Evolutionary conservation across 768 basidiomycete species (phyloP).

Genomic region (Filobasidium floriforme): DNA sequence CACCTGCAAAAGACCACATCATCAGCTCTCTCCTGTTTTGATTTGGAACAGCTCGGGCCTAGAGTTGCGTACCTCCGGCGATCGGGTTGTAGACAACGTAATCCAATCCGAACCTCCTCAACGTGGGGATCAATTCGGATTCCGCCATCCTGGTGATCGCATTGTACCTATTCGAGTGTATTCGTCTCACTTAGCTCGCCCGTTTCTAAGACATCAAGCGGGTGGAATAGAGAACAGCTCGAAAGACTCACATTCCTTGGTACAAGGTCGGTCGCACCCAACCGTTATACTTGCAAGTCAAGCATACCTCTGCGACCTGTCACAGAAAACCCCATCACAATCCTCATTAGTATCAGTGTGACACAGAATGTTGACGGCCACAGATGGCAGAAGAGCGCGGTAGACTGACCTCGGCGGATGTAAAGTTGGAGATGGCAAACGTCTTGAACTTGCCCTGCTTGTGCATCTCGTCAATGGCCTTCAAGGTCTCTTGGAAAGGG

Average conservation of each 20-base stretch:
- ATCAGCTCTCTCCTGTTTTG: background rate
- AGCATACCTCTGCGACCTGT: conserved; percentile 51
- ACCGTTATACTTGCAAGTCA: conserved; percentile 48
- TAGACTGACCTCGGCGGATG: conserved; percentile 45
- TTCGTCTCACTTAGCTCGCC: no score
- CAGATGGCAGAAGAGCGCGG: no score
- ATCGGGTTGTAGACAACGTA: conserved; percentile 42
- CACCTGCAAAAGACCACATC: background rate
- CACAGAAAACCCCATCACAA: no score
- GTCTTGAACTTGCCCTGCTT: conserved; percentile 54
- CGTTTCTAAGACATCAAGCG: background rate
- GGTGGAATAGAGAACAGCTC: background rate
- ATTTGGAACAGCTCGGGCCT: no score
- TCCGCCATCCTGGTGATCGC: conserved; percentile 33
- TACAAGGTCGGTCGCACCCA: conserved; percentile 53
- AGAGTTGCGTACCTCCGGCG: conserved; percentile 32
- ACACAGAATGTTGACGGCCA: no score
- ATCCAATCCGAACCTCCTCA: conserved; percentile 36
- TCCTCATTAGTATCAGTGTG: no score
- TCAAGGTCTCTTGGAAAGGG: conserved; percentile 51
- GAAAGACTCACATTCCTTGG: conserved; percentile 41
- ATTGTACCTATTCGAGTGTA: conserved; percentile 31
- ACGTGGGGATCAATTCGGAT: conserved; percentile 28
- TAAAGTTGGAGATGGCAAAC: conserved; percentile 51
- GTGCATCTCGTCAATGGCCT: conserved; percentile 51